These are phyloP conservation scores for Pestalotiopsis sp. DNA, from an alignment of 2,329 filamentous ascomycete species.

Conservation along the genomic window DNA sequence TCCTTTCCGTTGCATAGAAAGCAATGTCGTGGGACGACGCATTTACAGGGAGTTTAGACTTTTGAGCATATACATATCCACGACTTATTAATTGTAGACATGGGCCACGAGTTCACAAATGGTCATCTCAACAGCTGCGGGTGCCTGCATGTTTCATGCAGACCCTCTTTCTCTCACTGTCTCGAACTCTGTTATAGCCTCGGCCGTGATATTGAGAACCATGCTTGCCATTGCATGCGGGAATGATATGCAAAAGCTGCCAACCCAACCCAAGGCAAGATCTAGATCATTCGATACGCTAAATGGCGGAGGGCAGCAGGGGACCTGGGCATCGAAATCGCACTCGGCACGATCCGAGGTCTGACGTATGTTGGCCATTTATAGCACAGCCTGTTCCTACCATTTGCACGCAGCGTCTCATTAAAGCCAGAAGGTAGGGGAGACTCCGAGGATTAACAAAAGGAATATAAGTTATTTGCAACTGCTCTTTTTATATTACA, in stretches of 20 bases:
- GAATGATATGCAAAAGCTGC: background rate
- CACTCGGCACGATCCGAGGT: slow-evolving; percentile 4
- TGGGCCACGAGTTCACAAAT: background rate
- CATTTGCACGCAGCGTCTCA: background rate
- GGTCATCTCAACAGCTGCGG: background rate
- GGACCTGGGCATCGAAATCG: background rate
- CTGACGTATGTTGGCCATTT: background rate
- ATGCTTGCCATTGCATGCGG: background rate
- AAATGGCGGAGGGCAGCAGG: background rate
- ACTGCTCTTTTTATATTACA: too few species aligned
- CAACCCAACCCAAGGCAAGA: background rate
- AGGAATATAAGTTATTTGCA: too few species aligned
- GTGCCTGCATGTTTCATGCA: background rate
- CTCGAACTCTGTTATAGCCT: background rate
- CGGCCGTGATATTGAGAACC: background rate
- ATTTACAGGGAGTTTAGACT: background rate
- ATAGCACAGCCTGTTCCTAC: background rate
- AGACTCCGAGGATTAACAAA: too few species aligned
- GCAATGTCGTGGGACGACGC: background rate
- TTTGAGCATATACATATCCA: background rate
- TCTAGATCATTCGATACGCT: background rate
- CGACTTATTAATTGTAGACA: background rate
- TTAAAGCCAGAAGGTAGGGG: too few species aligned
- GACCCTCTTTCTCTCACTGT: background rate
- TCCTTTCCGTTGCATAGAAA: background rate